These are phyloP conservation scores for Thymus quinquecostatus DNA, from an alignment of 257 asterid genomes.

Conservation along the genomic window DNA sequence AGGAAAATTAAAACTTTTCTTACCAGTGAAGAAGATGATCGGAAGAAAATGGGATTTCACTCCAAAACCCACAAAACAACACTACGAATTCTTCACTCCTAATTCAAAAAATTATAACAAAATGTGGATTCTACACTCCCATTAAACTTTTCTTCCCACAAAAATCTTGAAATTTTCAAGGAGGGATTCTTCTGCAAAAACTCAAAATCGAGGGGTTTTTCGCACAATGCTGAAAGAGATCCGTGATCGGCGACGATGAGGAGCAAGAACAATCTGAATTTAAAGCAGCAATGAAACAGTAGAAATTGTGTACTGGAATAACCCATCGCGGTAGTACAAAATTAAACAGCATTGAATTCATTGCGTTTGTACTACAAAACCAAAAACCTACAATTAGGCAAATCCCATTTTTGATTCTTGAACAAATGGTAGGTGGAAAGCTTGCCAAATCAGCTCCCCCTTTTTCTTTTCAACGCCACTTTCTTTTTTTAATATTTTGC, in stretches of 20 bases:
- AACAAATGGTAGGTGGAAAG: conserved; percentile 28
- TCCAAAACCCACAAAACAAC: conserved; percentile 21
- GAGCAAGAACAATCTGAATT: conserved; percentile 11
- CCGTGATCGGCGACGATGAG: not conserved
- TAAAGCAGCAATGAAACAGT: conserved; percentile 18
- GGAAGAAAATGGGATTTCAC: not conserved
- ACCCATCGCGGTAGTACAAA: conserved; percentile 31
- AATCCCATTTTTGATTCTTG: conserved; percentile 25
- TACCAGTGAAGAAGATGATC: conserved; percentile 26
- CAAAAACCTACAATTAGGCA: not conserved
- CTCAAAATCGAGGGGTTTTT: conserved; percentile 9
- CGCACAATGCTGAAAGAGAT: not conserved
- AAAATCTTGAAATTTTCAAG: conserved; percentile 1
- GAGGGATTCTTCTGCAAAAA: conserved; percentile 8
- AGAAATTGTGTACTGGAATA: conserved; percentile 19
- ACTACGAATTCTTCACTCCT: not conserved
- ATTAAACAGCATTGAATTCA: not conserved
- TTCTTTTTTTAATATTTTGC: not conserved
- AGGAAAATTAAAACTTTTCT: not conserved
- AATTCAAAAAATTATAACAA: not conserved
- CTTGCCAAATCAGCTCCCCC: conserved; percentile 10
- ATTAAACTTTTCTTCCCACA: not conserved
- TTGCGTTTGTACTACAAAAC: conserved; percentile 35
- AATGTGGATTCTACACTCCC: not conserved
- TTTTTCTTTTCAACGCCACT: conserved; percentile 9